These are phyloP conservation scores for Scedosporium apiospermum DNA, from an alignment of 2,329 filamentous ascomycete genomes.

Conservation along the genomic window DNA sequence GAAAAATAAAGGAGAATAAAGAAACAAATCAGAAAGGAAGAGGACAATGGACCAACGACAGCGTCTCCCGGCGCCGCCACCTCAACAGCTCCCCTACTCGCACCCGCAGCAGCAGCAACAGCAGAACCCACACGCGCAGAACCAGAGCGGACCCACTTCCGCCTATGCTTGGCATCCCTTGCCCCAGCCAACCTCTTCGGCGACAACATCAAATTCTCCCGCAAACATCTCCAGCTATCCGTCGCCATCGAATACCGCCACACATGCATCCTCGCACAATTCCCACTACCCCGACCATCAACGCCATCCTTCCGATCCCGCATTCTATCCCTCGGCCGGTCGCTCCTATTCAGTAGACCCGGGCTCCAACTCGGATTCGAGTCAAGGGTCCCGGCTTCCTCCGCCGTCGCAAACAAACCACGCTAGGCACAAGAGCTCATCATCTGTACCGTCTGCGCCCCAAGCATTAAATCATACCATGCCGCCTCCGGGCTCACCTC, in stretches of 20 bases:
- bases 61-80: not conserved
- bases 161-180: conserved; percentile 3
- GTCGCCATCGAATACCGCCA: not conserved
- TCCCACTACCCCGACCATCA: conserved; percentile 5
- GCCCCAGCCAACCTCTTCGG: not conserved
- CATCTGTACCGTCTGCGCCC: conserved; percentile 29
- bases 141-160: conserved; percentile 4
- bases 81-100: conserved; percentile 4
- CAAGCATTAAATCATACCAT: conserved; percentile 29
- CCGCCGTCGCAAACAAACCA: conserved; percentile 23
- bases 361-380: not conserved
- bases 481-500: conserved; percentile 37
- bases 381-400: conserved; percentile 6
- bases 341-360: conserved; percentile 9
- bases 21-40: not conserved
- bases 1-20: not conserved
- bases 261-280: conserved; percentile 1
- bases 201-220: conserved; percentile 6
- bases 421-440: conserved; percentile 33
- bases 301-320: conserved; percentile 6
- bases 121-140: not conserved
- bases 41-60: conserved; percentile 6
- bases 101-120: not conserved
- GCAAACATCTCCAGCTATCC: conserved; percentile 1
- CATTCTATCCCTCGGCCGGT: conserved; percentile 5